phyloP scores from a whole-genome alignment of 2,329 filamentous ascomycete species.

The Stagonosporopsis chrysanthemi region DNA sequence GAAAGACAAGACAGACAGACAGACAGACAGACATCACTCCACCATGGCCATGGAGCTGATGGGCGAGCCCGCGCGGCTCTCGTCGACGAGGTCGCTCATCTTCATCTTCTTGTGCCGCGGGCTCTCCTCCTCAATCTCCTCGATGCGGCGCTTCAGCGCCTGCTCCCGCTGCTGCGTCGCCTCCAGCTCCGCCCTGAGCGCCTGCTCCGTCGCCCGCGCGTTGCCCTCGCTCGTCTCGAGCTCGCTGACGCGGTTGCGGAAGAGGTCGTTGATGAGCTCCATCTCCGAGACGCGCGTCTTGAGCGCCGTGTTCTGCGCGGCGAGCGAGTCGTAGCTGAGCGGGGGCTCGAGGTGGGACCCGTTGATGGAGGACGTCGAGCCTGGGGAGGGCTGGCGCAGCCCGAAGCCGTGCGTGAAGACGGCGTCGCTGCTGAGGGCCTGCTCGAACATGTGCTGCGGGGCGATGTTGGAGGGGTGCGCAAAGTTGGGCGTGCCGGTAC shows the following conservation, averaged over 20 bases:
- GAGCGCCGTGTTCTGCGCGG: constrained; percentile 82
- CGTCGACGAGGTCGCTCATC: constrained; percentile 62
- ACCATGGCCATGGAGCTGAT: constrained; percentile 42
- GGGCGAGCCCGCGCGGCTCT: constrained; percentile 49
- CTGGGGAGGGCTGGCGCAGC: constrained; percentile 62
- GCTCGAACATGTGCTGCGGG: constrained; percentile 80
- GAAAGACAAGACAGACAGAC: constrained; percentile 3
- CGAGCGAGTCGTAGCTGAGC: constrained; percentile 80
- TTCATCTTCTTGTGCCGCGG: constrained; percentile 64
- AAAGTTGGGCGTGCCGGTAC: constrained; percentile 78
- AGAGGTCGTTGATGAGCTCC: constrained; percentile 85
- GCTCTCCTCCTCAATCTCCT: constrained; percentile 63
- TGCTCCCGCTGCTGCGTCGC: constrained; percentile 81
- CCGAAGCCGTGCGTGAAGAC: constrained; percentile 61
- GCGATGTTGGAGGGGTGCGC: constrained; percentile 71
- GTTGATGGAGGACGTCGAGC: constrained; percentile 64
- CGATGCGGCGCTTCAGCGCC: constrained; percentile 80
- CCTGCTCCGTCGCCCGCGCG: constrained; percentile 63
- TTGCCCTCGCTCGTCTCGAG: constrained; percentile 78
- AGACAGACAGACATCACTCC: constrained; percentile 38
- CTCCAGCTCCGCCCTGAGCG: constrained; percentile 69
- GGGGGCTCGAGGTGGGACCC: constrained; percentile 72
- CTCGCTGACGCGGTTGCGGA: constrained; percentile 71
- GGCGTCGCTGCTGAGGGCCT: constrained; percentile 72
- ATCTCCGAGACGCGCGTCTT: constrained; percentile 95